A percentile compares a stretch with the other conserved stretches of the same genome.
phyloP scores from a whole-genome alignment of 2,329 filamentous ascomycete species.

The Clonostachys solani region DNA sequence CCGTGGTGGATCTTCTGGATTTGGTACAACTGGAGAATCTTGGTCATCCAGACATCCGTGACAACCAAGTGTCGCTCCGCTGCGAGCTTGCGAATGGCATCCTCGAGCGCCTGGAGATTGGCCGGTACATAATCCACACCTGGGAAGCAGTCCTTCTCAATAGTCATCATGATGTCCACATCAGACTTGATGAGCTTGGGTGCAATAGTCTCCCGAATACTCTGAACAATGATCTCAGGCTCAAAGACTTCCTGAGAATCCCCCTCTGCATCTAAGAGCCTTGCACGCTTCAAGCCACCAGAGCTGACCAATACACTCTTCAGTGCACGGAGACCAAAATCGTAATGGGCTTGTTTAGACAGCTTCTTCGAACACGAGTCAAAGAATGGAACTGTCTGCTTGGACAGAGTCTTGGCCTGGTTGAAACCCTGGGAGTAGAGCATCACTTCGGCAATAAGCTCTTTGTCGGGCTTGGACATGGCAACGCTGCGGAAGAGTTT shows the following conservation, averaged over 20 bases:
- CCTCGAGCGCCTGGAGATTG: constrained; percentile 72
- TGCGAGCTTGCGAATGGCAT: constrained; percentile 78
- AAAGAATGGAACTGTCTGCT: constrained; percentile 97
- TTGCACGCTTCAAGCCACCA: constrained; percentile 86
- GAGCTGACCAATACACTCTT: constrained; percentile 99
- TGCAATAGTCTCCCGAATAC: constrained; percentile 95
- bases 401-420: constrained; percentile 88
- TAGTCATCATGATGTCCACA: constrained; percentile 79
- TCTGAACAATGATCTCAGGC: constrained; percentile 97
- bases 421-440: constrained; percentile 99
- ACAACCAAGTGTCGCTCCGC: constrained; percentile 82
- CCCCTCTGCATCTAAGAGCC: constrained; percentile 57
- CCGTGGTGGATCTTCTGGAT: constrained; percentile 97
- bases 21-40: constrained; percentile 93
- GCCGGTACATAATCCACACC: constrained; percentile 91
- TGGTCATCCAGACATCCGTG: constrained; percentile 95
- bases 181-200: constrained; percentile 94
- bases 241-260: constrained; percentile 74
- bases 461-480: constrained; percentile 99
- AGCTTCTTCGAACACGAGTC: constrained; percentile 78
- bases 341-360: constrained; percentile 97
- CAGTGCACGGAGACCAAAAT: constrained; percentile 94
- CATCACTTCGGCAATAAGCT: constrained; percentile 99
- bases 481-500: constrained; percentile 98
- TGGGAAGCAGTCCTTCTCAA: constrained; percentile 85